Evolutionary conservation across 805 yeast genomes (phyloP).

Genomic region (Starmerella bombi): DNA sequence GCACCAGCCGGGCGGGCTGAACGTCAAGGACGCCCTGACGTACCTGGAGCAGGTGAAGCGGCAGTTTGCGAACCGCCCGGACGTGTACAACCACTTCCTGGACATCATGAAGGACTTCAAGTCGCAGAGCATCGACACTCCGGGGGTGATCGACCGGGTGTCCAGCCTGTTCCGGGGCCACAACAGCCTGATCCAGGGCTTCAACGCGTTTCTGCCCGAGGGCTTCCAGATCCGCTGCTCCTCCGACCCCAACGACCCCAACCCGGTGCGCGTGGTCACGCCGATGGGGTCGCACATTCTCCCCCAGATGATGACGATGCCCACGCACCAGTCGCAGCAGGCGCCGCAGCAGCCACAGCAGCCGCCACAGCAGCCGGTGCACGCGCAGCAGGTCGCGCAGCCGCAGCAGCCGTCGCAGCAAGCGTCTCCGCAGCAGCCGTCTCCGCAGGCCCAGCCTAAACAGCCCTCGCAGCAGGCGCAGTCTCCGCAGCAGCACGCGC

Average conservation of each 20-base stretch:
- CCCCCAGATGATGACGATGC: conserved; percentile 13
- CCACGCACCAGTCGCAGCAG: conserved; percentile 9
- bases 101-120: conserved; percentile 99
- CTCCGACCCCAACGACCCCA: conserved; percentile 73
- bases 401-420: conserved; percentile 11
- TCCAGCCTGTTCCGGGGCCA: conserved; percentile 84
- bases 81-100: conserved; percentile 86
- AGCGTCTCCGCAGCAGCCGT: conserved; percentile 14
- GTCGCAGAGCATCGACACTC: conserved; percentile 90
- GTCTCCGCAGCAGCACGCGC: conserved; percentile 14
- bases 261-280: conserved; percentile 86
- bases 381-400: conserved; percentile 3
- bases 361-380: conserved; percentile 5
- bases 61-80: conserved; percentile 85
- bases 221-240: conserved; percentile 92
- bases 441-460: conserved; percentile 6
- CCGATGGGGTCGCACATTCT: conserved; percentile 61
- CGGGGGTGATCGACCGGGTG: conserved; percentile 95
- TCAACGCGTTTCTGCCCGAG: conserved; percentile 92
- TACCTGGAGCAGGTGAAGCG: conserved; percentile 91
- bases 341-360: conserved; percentile 1
- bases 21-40: conserved; percentile 90
- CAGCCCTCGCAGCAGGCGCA: conserved; percentile 4
- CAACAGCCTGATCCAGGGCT: conserved; percentile 86
- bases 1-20: conserved; percentile 31